phyloP scores from a whole-genome alignment of 768 basidiomycete genomes.

The Mycena amicta region DNA sequence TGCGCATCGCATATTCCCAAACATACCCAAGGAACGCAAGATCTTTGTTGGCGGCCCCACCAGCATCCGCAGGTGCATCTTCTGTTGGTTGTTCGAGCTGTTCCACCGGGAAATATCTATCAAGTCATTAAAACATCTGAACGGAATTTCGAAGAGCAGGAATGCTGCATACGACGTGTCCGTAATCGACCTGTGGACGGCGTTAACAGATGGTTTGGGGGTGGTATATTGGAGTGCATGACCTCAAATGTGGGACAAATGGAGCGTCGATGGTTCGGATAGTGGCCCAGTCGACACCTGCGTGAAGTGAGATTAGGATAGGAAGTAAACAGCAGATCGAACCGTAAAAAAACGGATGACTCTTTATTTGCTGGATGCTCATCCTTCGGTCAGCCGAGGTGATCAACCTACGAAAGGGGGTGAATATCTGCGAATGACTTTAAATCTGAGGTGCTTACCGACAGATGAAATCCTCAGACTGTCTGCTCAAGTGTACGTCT shows the following conservation, averaged over 20 bases:
- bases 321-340: neutral
- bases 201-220: too few relatives aligned
- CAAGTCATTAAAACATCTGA: neutral
- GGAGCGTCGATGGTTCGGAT: conserved; percentile 92
- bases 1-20: neutral
- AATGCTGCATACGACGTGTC: conserved; percentile 85
- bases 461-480: conserved; percentile 87
- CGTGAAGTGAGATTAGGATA: neutral
- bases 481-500: conserved; percentile 88
- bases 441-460: conserved; percentile 51
- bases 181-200: conserved; percentile 65
- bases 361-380: conserved; percentile 84
- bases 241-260: conserved; percentile 86
- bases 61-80: conserved; percentile 41
- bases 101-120: conserved; percentile 82
- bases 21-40: conserved; percentile 68
- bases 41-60: conserved; percentile 52
- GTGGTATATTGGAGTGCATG: neutral
- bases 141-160: neutral
- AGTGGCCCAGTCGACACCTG: conserved; percentile 79
- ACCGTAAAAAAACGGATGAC: conserved; percentile 92
- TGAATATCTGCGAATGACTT: neutral
- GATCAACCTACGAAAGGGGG: conserved; percentile 58
- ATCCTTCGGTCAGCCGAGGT: conserved; percentile 81
- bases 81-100: conserved; percentile 80